Percentiles rank a stretch among this genome's conserved stretches.
phyloP scores from a whole-genome alignment of 2,329 filamentous ascomycete genomes.

The Colletotrichum horii region DNA sequence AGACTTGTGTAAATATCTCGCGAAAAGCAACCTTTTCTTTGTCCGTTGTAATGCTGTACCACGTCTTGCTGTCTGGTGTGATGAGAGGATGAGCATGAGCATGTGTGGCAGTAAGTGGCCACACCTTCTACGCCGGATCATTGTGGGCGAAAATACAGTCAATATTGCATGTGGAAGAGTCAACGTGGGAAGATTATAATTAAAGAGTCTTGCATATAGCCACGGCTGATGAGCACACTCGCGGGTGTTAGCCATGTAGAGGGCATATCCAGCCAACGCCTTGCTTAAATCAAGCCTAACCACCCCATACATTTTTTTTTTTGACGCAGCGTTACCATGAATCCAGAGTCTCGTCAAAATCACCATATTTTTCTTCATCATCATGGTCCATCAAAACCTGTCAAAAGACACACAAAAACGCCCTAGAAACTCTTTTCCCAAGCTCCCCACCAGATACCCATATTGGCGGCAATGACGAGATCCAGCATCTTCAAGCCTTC shows the following conservation, averaged over 20 bases:
- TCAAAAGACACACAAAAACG: background rate
- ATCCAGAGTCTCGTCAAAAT: background rate
- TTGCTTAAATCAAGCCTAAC: slow-evolving; percentile 2
- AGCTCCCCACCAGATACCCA: slow-evolving; percentile 92
- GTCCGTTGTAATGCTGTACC: background rate
- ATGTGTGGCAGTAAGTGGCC: background rate
- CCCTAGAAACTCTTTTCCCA: slow-evolving; percentile 66
- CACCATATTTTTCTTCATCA: background rate
- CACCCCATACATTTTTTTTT: background rate
- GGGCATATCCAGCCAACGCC: slow-evolving; percentile 2
- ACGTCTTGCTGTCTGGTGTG: background rate
- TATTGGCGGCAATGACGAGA: slow-evolving; percentile 86
- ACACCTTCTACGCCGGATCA: background rate
- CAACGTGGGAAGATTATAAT: background rate
- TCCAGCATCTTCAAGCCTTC: slow-evolving; percentile 97
- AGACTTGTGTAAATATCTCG: slow-evolving; percentile 22
- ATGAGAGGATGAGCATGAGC: background rate
- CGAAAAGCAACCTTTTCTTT: slow-evolving; percentile 21
- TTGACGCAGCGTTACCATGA: background rate
- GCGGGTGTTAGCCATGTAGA: background rate
- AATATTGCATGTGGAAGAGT: background rate
- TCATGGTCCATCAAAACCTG: background rate
- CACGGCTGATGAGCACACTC: background rate
- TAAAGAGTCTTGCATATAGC: background rate
- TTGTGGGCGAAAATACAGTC: background rate